Base-by-base conservation (phyloP, 2,329 filamentous ascomycete species). In the Ophiocordyceps unilateralis region DNA sequence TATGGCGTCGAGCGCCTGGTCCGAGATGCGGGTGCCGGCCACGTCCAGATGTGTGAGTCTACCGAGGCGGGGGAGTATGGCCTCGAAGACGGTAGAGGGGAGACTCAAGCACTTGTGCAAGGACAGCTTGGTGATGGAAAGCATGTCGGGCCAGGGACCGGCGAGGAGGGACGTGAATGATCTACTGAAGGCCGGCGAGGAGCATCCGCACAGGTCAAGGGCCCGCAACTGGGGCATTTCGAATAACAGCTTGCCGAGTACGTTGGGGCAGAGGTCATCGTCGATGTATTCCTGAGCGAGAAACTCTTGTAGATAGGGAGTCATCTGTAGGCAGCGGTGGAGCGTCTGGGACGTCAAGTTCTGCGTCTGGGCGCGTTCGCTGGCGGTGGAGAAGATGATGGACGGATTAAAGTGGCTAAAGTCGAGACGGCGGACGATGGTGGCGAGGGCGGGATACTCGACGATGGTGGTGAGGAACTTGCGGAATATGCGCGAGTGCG, bases 351-450 rank as follows among this genome's bases (percentile, higher is more conserved):
- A 69, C 19, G 83, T 89, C 52, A 91, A 60, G 61, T 88, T 87
- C 55, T 76, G 76, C 45, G 83, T 83, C 59, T 82, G 73, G 20
- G 74, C 71, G 45, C 84, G 79, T 70, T 86, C 81, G 58, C 78
- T 76, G 50, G 78, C 80, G 15, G 81, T 85, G 47, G 75, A 74
- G 55, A 87, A 86, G 48, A 86, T 69, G 44, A 81, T 81, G 43
- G 81, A 77, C 20, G 83, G 83, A 57, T 85, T 88, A 62, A 88
- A 88, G 65, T 88, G 83, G 48, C 82, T 87, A 54, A 91, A 88
- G 62, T 91, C 84, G 39, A 89, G 66, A 41, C 84, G 79, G 45
- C 81, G 77, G 39, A 89, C 82, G 52, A 88, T 76, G 36, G 76
- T 80, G 39, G 83, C 84, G 43, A 88, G 67, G 9, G 76, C 67